Evolutionary conservation across 2,329 filamentous ascomycete genomes (phyloP).

Genomic region (Escovopsis weberi): DNA sequence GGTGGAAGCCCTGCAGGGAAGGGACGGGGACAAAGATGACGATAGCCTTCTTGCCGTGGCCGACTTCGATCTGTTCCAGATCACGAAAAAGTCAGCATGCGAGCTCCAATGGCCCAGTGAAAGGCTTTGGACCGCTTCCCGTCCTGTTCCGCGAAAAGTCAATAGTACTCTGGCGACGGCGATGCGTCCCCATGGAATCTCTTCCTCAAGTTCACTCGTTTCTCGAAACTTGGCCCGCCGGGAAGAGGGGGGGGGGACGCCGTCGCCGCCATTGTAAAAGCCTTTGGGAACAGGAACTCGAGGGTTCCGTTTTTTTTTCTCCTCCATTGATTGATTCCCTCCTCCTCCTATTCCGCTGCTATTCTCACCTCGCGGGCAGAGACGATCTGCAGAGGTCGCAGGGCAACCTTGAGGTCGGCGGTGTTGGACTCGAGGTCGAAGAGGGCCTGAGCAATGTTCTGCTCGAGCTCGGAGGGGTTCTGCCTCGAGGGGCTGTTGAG

Average conservation of each 20-base stretch:
- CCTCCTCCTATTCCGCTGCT: constrained; percentile 17
- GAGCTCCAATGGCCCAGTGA: constrained; percentile 61
- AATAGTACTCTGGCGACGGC: constrained; percentile 23
- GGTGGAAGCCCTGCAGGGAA: constrained; percentile 96
- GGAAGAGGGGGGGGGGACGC: constrained; percentile 11
- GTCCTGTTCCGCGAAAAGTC: constrained; percentile 48
- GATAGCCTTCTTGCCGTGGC: constrained; percentile 99
- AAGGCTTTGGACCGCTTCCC: constrained; percentile 61
- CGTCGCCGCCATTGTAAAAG: constrained; percentile 19
- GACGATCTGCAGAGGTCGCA: constrained; percentile 96
- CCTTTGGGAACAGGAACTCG: constrained; percentile 31
- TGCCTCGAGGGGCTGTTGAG: constrained; percentile 90
- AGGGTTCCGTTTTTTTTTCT: constrained; percentile 10
- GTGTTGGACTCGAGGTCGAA: constrained; percentile 99
- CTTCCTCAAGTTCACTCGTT: constrained; percentile 6
- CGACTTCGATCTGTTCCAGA: constrained; percentile 87
- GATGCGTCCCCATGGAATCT: constrained; percentile 13
- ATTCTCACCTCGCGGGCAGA: constrained; percentile 96
- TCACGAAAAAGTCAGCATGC: constrained; percentile 55
- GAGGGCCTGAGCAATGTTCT: constrained; percentile 89
- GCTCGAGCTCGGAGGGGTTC: constrained; percentile 96
- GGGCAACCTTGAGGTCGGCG: constrained; percentile 87
- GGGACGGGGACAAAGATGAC: constrained; percentile 99
- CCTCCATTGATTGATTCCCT: background rate
- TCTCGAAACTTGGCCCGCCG: constrained; percentile 10